Conservation (phyloP, 306 rosid species). For the Dalbergia cultrata region DNA sequence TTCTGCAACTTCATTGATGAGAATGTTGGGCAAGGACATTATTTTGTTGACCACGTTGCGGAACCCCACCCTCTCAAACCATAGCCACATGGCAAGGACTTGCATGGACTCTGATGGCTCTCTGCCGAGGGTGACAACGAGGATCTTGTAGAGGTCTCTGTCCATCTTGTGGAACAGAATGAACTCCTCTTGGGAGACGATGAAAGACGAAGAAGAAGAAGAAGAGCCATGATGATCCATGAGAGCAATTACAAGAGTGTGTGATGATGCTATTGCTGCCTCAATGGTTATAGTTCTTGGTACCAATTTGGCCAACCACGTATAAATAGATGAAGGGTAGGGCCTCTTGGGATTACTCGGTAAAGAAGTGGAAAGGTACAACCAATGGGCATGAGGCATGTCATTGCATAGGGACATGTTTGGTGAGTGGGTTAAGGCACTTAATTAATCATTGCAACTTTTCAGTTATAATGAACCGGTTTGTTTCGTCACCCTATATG, state of each 20-base stretch:
- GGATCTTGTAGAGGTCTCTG: constrained; percentile 60
- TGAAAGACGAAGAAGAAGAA: neutral
- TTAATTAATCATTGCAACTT: neutral
- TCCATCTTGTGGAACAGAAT: constrained; percentile 62
- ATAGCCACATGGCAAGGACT: constrained; percentile 70
- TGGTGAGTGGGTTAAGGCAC: constrained; percentile 3
- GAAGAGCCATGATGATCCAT: constrained; percentile 27
- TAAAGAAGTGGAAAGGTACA: constrained; percentile 13
- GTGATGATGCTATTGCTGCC: neutral
- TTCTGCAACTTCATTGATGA: constrained; percentile 71
- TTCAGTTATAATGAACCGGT: neutral
- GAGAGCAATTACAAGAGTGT: neutral
- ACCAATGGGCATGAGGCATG: constrained; percentile 35
- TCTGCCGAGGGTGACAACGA: constrained; percentile 55
- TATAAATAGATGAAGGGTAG: constrained; percentile 29
- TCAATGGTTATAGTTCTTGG: constrained; percentile 16
- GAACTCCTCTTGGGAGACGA: constrained; percentile 60
- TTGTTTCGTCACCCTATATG: neutral
- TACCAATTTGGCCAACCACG: neutral
- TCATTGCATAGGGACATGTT: neutral
- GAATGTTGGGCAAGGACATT: constrained; percentile 48
- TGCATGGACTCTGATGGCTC: constrained; percentile 74
- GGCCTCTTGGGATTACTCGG: constrained; percentile 9
- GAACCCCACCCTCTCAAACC: constrained; percentile 74
- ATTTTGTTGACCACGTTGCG: constrained; percentile 51